A percentile compares a stretch with the other conserved stretches of the same genome.
Conservation (phyloP, 164 flowering plant genomes). For the Magnolia sinica region DNA sequence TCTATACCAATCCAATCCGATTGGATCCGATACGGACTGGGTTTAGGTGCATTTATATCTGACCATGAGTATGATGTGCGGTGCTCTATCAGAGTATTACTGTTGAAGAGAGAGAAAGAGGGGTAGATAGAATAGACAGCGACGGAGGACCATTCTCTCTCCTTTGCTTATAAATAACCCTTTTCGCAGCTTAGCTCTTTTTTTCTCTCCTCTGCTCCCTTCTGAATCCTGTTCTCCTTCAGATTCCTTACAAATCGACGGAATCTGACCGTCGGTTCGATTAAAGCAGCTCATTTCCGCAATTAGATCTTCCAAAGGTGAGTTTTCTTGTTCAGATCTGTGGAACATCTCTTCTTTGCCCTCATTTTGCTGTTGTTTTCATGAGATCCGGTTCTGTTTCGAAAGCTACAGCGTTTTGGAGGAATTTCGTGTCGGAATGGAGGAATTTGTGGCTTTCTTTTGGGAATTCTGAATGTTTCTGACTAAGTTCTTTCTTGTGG, state of each 20-base stretch:
- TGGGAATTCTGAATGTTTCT: no score
- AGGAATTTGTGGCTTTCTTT: background rate
- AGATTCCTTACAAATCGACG: background rate
- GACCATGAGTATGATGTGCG: no score
- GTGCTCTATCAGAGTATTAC: background rate
- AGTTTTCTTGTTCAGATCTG: conserved; percentile 2
- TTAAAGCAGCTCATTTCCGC: background rate
- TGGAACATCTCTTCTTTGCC: background rate
- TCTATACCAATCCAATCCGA: no score
- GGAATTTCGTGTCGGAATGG: no score
- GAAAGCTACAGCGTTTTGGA: background rate
- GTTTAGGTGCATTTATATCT: no score
- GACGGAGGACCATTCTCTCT: background rate
- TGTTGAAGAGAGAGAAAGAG: background rate
- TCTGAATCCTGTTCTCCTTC: no score
- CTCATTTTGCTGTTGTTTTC: background rate
- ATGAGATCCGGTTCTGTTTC: conserved; percentile 2
- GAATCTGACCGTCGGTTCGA: background rate
- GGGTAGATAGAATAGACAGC: background rate
- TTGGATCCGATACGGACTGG: no score
- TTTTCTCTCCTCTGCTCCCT: background rate
- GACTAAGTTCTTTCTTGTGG: no score
- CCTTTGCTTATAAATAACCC: background rate
- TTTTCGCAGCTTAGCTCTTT: background rate
- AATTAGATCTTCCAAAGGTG: conserved; percentile 4